phyloP scores from a whole-genome alignment of 1,284 basidiomycete species.

The Amylostereum chailletii region DNA sequence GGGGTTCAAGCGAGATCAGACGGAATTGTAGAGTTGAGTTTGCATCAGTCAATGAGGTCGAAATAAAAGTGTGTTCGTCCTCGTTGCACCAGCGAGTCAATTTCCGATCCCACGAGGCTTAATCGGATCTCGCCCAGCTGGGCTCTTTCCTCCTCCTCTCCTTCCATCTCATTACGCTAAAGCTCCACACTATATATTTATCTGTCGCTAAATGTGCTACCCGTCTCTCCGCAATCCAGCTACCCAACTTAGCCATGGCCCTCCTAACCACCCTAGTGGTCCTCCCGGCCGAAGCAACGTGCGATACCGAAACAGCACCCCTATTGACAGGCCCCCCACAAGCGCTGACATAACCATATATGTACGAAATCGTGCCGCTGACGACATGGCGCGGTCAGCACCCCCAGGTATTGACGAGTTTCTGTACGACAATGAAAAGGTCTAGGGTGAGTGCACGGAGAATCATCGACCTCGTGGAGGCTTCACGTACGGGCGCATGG shows the following conservation, averaged over 20 bases:
- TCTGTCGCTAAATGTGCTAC: conserved; percentile 9
- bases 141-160: too few species aligned
- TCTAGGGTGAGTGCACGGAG: not conserved
- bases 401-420: conserved; percentile 71
- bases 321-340: conserved; percentile 63
- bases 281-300: conserved; percentile 55
- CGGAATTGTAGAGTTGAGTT: too few species aligned
- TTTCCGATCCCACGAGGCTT: too few species aligned
- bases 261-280: conserved; percentile 46
- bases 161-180: not conserved
- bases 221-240: conserved; percentile 24
- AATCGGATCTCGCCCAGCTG: too few species aligned
- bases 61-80: too few species aligned
- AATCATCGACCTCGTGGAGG: conserved; percentile 11
- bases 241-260: conserved; percentile 25
- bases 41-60: too few species aligned
- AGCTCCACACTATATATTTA: conserved; percentile 1
- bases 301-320: conserved; percentile 59
- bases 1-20: too few species aligned
- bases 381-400: conserved; percentile 62
- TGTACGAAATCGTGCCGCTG: conserved; percentile 55
- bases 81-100: too few species aligned
- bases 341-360: conserved; percentile 64
- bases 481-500: conserved; percentile 71
- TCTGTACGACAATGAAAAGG: conserved; percentile 23